Evolutionary conservation across 331 rosid genomes (phyloP).

Genomic region (Pyracantha coccinea): DNA sequence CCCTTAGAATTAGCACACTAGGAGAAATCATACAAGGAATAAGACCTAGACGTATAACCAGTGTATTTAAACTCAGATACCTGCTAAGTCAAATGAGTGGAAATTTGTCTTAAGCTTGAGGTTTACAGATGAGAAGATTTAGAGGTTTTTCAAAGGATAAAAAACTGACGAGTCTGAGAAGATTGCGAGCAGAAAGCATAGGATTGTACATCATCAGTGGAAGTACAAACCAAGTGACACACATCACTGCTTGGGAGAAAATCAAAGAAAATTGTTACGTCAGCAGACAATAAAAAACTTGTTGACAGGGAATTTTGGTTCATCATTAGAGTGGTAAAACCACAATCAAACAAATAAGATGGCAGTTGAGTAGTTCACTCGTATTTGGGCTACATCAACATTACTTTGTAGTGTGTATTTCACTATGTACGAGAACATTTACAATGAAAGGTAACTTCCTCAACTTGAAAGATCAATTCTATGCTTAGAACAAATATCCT

Average conservation of each 20-base stretch:
- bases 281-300: neutral
- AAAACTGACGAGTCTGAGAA: too few relatives aligned
- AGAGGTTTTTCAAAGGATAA: too few relatives aligned
- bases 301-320: too few relatives aligned
- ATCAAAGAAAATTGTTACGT: neutral
- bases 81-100: neutral
- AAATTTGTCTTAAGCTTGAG: neutral
- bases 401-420: too few relatives aligned
- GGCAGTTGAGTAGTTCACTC: too few relatives aligned
- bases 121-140: neutral
- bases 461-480: too few relatives aligned
- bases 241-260: neutral
- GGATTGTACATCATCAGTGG: neutral
- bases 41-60: neutral
- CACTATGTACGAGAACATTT: too few relatives aligned
- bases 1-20: neutral
- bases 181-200: neutral
- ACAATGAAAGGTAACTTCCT: too few relatives aligned
- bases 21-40: neutral
- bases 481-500: neutral
- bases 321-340: too few relatives aligned
- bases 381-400: too few relatives aligned
- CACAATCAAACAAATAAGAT: too few relatives aligned
- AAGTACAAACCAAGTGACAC: neutral
- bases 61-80: neutral